These are phyloP conservation scores for Penicillium brasilianum DNA, from an alignment of 2,329 filamentous ascomycete species.

Conservation along the genomic window DNA sequence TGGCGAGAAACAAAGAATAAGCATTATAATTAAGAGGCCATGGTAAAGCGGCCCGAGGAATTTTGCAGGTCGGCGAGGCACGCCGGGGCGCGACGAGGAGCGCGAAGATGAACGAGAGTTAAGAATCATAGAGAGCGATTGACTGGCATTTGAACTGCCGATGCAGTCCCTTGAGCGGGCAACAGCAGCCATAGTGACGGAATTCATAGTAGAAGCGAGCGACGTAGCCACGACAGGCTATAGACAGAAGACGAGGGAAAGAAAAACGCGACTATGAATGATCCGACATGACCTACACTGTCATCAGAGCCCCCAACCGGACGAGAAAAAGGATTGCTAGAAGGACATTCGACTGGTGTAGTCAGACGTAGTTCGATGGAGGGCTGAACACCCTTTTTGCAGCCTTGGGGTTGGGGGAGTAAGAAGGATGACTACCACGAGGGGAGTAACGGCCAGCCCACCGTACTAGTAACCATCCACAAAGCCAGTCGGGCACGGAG, in stretches of 20 bases:
- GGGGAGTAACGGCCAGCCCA: constrained; percentile 2
- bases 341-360: not conserved
- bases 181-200: constrained; percentile 15
- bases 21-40: constrained; percentile 32
- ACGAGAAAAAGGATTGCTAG: not conserved
- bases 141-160: constrained; percentile 11
- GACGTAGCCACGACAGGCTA: constrained; percentile 17
- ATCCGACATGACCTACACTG: constrained; percentile 16
- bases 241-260: constrained; percentile 10
- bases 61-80: constrained; percentile 1
- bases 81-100: constrained; percentile 13
- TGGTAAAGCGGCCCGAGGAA: constrained; percentile 13
- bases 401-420: not conserved
- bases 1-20: constrained; percentile 25
- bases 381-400: constrained; percentile 1
- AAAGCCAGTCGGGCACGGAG: constrained; percentile 13
- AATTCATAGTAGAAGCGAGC: constrained; percentile 16
- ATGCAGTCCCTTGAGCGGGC: constrained; percentile 6
- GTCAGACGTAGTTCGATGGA: not conserved
- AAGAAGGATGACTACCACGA: constrained; percentile 8
- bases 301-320: constrained; percentile 5
- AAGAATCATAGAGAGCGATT: constrained; percentile 8
- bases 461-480: not conserved
- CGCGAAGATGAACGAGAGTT: constrained; percentile 8
- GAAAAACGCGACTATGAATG: constrained; percentile 14